Evolutionary conservation across 306 rosid genomes (phyloP).

Genomic region (Dryas drummondii): DNA sequence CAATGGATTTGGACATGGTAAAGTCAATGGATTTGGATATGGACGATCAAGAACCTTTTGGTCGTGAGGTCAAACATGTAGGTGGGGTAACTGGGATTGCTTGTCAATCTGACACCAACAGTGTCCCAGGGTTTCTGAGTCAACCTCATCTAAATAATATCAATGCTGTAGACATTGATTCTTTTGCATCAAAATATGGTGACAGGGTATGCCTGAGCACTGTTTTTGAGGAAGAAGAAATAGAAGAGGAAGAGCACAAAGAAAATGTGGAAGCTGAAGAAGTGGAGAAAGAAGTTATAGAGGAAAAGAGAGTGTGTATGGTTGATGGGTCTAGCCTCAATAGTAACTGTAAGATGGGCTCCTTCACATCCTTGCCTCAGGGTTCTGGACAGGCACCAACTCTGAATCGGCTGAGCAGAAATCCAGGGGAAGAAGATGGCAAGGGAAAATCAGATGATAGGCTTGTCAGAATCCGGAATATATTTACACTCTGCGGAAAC

Average conservation of each 20-base stretch:
- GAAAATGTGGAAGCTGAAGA: constrained; percentile 57
- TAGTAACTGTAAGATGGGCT: neutral
- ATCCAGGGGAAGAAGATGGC: constrained; percentile 42
- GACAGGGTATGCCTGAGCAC: constrained; percentile 71
- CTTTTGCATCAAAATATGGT: constrained; percentile 46
- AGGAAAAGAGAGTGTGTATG: constrained; percentile 75
- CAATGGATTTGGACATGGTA: constrained; percentile 32
- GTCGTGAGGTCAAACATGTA: constrained; percentile 46
- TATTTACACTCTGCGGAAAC: constrained; percentile 93
- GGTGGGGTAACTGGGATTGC: constrained; percentile 34
- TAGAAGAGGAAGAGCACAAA: constrained; percentile 48
- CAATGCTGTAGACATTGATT: constrained; percentile 35
- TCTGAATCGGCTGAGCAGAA: constrained; percentile 24
- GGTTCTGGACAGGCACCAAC: constrained; percentile 24
- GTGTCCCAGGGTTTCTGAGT: constrained; percentile 33
- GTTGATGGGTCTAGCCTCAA: constrained; percentile 38
- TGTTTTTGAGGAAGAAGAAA: constrained; percentile 81
- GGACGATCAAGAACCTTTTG: constrained; percentile 85
- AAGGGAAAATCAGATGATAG: constrained; percentile 45
- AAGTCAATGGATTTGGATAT: constrained; percentile 96
- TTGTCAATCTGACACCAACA: constrained; percentile 37
- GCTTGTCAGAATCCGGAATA: constrained; percentile 62
- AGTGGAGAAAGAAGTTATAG: constrained; percentile 81
- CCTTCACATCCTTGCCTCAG: constrained; percentile 27
- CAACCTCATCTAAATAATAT: constrained; percentile 30